Evolutionary conservation across 1,139 yeast genomes (phyloP), one percentile per base, ranked within the genome.

Genomic region (Geotrichum carabidarum): DNA sequence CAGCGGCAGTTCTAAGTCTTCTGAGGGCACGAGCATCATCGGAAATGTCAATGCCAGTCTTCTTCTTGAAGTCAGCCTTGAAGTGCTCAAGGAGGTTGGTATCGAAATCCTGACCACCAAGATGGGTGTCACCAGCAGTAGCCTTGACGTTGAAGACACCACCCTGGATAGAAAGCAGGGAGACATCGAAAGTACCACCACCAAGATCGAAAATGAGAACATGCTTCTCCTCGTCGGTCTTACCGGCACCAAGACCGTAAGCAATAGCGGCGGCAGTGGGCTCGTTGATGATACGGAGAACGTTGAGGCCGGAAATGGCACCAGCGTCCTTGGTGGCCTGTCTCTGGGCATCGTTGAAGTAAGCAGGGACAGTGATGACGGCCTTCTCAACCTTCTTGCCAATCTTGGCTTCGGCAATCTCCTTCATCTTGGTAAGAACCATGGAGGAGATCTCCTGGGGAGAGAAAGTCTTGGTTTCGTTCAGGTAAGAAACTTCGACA

Each of bases 301-400:
- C 96, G 84, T 89, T 87, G 74, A 89, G 84, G 74, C 96, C 96
- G 68, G 96, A 86, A 79, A 89, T 89, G 80, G 93, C 86, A 84
- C 96, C 96, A 69, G 96, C 96, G 77, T 89, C 96, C 83, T 89
- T 89, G 82, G 96, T 89, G 68, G 96, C 96, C 80, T 89, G 96
- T 80, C 96, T 87, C 81, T 89, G 96, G 70, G 96, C 87, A 76
- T 89, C 96, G 80, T 89, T 89, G 83, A 89, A 89, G 80, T 89
- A 89, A 73, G 96, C 96, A 77, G 96, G 96, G 68, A 89, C 96
- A 67, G 96, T 89, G 72, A 89, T 82, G 69, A 89, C 96, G 68
- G 96, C 96, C 78, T 89, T 87, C 77, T 87, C 94, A 72, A 89
- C 96, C 75, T 82, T 83, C 80, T 85, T 82, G 75, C 95, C 96